phyloP scores from a whole-genome alignment of 257 asterid species.

The Striga asiatica region DNA sequence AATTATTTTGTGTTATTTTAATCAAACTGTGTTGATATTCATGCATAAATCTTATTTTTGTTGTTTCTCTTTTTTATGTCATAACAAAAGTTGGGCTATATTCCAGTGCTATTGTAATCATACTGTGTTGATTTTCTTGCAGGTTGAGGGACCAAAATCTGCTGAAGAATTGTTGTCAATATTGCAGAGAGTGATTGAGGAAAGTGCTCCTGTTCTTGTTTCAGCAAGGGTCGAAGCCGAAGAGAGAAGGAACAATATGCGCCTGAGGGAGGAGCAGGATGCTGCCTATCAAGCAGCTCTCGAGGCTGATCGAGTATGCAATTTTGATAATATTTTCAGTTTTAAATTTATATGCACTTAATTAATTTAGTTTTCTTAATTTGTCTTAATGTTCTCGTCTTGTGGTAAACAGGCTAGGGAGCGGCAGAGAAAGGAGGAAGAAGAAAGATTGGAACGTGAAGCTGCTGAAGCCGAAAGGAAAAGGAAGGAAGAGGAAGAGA shows the following conservation, averaged over 20 bases:
- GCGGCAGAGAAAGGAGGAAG: neutral
- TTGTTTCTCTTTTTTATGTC: neutral
- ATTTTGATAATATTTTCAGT: no score
- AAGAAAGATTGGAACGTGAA: neutral
- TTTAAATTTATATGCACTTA: neutral
- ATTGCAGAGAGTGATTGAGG: slow-evolving; percentile 91
- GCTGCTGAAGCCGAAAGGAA: neutral
- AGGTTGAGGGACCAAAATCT: no score
- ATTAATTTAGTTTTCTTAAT: neutral
- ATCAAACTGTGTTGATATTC: neutral
- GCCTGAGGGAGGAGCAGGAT: no score
- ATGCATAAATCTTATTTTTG: neutral
- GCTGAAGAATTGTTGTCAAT: no score
- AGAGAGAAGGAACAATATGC: no score
- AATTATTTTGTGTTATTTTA: no score
- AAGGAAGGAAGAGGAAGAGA: neutral
- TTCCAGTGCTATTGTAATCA: neutral
- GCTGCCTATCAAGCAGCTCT: no score
- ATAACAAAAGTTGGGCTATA: neutral
- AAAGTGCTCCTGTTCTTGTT: slow-evolving; percentile 84
- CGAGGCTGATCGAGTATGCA: neutral
- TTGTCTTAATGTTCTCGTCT: neutral
- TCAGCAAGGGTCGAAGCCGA: slow-evolving; percentile 38
- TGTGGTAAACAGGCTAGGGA: slow-evolving; percentile 54
- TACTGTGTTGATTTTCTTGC: no score